Percentiles rank a stretch among this genome's conserved stretches.
These are phyloP conservation scores for Tricholomella constricta DNA, from an alignment of 768 basidiomycete genomes.

Conservation along the genomic window DNA sequence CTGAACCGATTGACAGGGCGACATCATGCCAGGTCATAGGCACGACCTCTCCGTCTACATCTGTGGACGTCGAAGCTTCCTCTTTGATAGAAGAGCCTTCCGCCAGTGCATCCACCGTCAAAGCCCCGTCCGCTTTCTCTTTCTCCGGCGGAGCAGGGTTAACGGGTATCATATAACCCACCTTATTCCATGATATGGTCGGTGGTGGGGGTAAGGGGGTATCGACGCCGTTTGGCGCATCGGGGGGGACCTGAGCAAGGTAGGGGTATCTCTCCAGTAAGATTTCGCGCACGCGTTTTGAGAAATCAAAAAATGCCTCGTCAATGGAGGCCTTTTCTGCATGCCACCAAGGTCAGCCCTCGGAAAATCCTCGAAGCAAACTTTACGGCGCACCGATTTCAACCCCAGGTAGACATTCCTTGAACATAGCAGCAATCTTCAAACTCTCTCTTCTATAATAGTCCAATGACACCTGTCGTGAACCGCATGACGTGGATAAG, in stretches of 20 bases:
- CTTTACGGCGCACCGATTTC: slow-evolving; percentile 66
- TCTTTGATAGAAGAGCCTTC: background rate
- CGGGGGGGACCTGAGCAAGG: slow-evolving; percentile 67
- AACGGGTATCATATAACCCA: slow-evolving; percentile 66
- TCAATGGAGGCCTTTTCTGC: slow-evolving; percentile 97
- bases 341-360: background rate
- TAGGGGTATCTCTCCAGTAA: slow-evolving; percentile 78
- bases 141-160: slow-evolving; percentile 33
- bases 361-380: background rate
- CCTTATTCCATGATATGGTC: slow-evolving; percentile 56
- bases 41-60: slow-evolving; percentile 23
- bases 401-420: slow-evolving; percentile 72
- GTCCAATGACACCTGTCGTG: slow-evolving; percentile 81
- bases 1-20: slow-evolving; percentile 85
- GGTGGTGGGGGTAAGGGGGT: slow-evolving; percentile 77
- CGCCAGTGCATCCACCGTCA: too few species aligned
- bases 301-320: slow-evolving; percentile 94
- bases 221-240: slow-evolving; percentile 72
- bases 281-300: slow-evolving; percentile 73
- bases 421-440: slow-evolving; percentile 85
- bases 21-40: slow-evolving; percentile 86
- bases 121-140: slow-evolving; percentile 11
- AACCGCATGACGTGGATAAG: background rate
- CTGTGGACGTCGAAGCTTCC: background rate
- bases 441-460: slow-evolving; percentile 88